phyloP scores from a whole-genome alignment of 1,139 yeast species.

The Candida tetrigidarum region DNA sequence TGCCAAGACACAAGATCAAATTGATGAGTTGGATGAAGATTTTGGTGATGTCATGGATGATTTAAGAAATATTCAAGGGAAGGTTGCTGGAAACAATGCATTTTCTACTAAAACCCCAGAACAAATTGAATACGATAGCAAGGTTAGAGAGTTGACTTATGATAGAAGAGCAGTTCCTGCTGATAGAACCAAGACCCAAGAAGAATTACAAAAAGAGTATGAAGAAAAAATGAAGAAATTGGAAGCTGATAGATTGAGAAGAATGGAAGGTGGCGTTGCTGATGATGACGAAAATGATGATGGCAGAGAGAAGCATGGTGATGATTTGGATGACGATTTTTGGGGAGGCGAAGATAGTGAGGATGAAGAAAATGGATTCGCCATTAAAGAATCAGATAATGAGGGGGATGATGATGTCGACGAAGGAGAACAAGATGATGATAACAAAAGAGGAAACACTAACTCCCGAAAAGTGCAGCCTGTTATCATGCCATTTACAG shows the following conservation, averaged over 20 bases:
- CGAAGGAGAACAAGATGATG: slow-evolving; percentile 22
- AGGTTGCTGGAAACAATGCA: slow-evolving; percentile 22
- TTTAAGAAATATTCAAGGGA: slow-evolving; percentile 43
- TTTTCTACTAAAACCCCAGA: slow-evolving; percentile 42
- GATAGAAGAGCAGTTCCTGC: slow-evolving; percentile 95
- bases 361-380: slow-evolving; percentile 37
- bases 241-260: slow-evolving; percentile 74
- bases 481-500: slow-evolving; percentile 60
- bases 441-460: slow-evolving; percentile 9
- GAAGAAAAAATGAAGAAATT: slow-evolving; percentile 67
- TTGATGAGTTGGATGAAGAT: slow-evolving; percentile 77
- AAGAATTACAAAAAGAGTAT: slow-evolving; percentile 74
- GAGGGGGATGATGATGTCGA: slow-evolving; percentile 34
- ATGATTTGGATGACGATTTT: slow-evolving; percentile 66
- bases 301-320: slow-evolving; percentile 65
- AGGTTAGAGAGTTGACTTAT: slow-evolving; percentile 77
- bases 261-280: slow-evolving; percentile 75
- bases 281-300: slow-evolving; percentile 35
- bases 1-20: slow-evolving; percentile 68
- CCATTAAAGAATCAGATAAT: slow-evolving; percentile 22
- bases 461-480: slow-evolving; percentile 19
- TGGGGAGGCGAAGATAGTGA: slow-evolving; percentile 61
- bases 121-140: slow-evolving; percentile 70
- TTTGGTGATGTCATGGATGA: slow-evolving; percentile 71
- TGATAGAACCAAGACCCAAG: slow-evolving; percentile 93